Conservation (phyloP, 2,329 filamentous ascomycete species). For the Diaporthe ampelina region DNA sequence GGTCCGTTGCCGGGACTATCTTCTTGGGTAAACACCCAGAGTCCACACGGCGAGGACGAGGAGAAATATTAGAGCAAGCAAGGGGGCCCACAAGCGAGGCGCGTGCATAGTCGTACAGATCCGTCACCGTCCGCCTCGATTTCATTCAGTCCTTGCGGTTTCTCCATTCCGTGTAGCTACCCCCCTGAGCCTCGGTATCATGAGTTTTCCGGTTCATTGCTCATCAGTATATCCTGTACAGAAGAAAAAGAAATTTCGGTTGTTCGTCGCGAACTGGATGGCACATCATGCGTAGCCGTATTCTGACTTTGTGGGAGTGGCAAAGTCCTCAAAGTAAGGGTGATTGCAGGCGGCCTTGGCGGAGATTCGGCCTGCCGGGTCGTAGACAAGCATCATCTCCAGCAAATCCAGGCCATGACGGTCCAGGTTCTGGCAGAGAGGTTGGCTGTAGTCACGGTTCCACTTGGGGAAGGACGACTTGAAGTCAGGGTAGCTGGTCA, state of each 20-base stretch:
- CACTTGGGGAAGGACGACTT: constrained; percentile 91
- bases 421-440: constrained; percentile 79
- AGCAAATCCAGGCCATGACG: constrained; percentile 76
- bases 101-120: constrained; percentile 40
- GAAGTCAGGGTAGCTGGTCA: constrained; percentile 91
- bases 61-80: constrained; percentile 22
- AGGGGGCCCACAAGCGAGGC: constrained; percentile 17
- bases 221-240: constrained; percentile 42
- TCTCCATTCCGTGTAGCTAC: not conserved
- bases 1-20: constrained; percentile 21
- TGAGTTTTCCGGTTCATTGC: constrained; percentile 40
- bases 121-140: constrained; percentile 33
- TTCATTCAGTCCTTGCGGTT: constrained; percentile 33
- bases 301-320: constrained; percentile 46
- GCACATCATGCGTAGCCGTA: constrained; percentile 50
- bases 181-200: constrained; percentile 37
- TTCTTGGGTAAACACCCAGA: constrained; percentile 23
- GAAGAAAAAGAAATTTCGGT: constrained; percentile 30
- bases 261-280: not conserved
- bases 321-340: constrained; percentile 76
- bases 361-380: constrained; percentile 85
- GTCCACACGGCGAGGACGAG: constrained; percentile 11
- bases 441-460: constrained; percentile 74
- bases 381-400: constrained; percentile 81
- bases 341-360: constrained; percentile 90